Conservation (phyloP, 176 grass and related monocot species). For the Ensete glaucum region DNA sequence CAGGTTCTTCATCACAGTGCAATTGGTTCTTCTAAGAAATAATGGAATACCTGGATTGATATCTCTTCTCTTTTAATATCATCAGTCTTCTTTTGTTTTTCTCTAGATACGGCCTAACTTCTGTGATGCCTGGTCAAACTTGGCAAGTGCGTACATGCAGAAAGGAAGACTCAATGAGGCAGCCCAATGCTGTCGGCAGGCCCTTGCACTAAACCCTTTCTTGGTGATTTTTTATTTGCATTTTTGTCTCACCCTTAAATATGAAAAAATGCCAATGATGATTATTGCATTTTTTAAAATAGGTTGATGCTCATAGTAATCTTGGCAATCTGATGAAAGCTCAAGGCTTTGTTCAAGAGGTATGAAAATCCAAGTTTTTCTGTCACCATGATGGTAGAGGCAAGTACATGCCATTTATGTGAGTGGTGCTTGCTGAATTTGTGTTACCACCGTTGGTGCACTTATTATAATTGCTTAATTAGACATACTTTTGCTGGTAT, state of each 20-base stretch:
- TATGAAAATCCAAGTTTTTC: constrained; percentile 8
- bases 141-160: constrained; percentile 87
- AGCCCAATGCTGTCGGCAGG: constrained; percentile 87
- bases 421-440: background rate
- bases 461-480: too few relatives aligned
- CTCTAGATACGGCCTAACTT: constrained; percentile 71
- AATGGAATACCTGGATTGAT: background rate
- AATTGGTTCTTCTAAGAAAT: too few relatives aligned
- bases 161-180: constrained; percentile 88
- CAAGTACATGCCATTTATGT: background rate
- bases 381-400: background rate
- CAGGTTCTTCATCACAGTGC: too few relatives aligned
- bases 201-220: constrained; percentile 52
- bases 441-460: too few relatives aligned
- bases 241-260: constrained; percentile 12
- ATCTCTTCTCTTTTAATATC: background rate
- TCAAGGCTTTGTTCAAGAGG: constrained; percentile 78
- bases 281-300: constrained; percentile 21
- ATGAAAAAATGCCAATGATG: constrained; percentile 16
- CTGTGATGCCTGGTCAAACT: constrained; percentile 95
- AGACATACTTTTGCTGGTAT: too few relatives aligned
- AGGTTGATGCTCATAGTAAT: constrained; percentile 99
- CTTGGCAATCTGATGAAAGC: constrained; percentile 96
- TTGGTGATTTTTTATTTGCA: constrained; percentile 2
- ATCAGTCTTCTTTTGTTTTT: background rate